These are phyloP conservation scores for Phragmites australis DNA, from an alignment of 176 grass and related monocot species.

Conservation along the genomic window DNA sequence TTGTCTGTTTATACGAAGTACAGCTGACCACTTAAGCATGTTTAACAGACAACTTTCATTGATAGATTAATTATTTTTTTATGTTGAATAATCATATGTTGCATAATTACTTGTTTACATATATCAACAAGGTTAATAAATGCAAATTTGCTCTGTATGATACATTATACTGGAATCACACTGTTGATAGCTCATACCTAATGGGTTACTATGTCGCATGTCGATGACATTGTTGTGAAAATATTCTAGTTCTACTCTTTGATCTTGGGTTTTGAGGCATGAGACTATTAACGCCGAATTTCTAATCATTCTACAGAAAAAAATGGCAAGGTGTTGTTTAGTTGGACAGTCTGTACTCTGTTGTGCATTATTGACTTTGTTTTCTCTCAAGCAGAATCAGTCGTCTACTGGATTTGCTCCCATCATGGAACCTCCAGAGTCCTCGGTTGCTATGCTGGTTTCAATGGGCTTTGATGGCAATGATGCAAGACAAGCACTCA, in stretches of 20 bases:
- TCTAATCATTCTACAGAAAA: background rate
- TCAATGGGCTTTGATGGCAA: constrained; percentile 93
- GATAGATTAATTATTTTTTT: background rate
- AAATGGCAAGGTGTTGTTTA: constrained; percentile 30
- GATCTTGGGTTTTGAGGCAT: background rate
- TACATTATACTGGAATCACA: background rate
- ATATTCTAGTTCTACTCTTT: constrained; percentile 11
- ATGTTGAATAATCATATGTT: background rate
- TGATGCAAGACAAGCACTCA: constrained; percentile 77
- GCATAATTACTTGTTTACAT: background rate
- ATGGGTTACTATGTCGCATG: constrained; percentile 16
- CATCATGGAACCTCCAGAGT: constrained; percentile 70
- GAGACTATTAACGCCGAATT: constrained; percentile 1
- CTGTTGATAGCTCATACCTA: constrained; percentile 23
- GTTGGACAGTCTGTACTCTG: background rate
- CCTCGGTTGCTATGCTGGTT: constrained; percentile 76
- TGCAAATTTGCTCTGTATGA: constrained; percentile 1
- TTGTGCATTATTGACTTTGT: constrained; percentile 5
- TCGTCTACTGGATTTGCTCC: constrained; percentile 40
- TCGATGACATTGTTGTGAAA: constrained; percentile 6
- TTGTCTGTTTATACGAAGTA: constrained; percentile 12
- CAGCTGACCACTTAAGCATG: background rate
- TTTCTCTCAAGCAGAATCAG: constrained; percentile 46
- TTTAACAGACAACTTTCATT: background rate
- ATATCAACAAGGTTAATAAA: background rate